Evolutionary conservation across 2,329 filamentous ascomycete species (phyloP), one percentile per base, ranked within the genome.

Genomic region (Bipolaris sorokiniana): DNA sequence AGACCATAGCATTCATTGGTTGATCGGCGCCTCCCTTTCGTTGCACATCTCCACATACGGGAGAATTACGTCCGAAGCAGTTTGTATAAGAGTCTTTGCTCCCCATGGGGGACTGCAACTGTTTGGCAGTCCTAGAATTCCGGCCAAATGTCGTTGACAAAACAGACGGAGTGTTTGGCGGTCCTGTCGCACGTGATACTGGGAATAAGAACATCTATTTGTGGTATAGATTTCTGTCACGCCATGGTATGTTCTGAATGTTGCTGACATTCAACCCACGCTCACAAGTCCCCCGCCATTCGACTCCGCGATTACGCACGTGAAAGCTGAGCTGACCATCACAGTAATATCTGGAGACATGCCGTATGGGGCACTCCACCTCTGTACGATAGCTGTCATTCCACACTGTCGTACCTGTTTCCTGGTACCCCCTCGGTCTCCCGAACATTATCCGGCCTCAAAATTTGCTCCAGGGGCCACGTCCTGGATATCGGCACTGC

Each of bases 381-480:
- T 56, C 42, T 40, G 26, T 26, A 40, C 41, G 34, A 51, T 34
- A 49, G 22, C 18, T 28, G 10, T 48, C 52, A 56, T 51, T 48
- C 42, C 36, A 56, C 26, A 37, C 23, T 56, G 56, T 48, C 42
- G 37, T 56, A 33, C 50, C 44, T 22, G 36, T 38, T 20, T 33
- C 41, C 51, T 48, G 51, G 47, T 34, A 45, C 16, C 15, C 11
- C 42, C 36, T 55, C 51, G 51, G 55, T 36, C 15, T 20, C 46
- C 59, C 63, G 61, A 65, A 58, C 54, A 50, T 58, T 28, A 54
- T 38, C 57, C 53, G 59, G 50, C 26, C 33, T 56, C 50, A 64
- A 38, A 60, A 46, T 60, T 53, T 61, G 52, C 48, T 22, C n/a
- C 46, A 57, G 48, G 48, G 36, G 26, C 38, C 22, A 22, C 23